Base-by-base conservation (phyloP, 2,329 filamentous ascomycete species). In the Sarocladium kiliense region DNA sequence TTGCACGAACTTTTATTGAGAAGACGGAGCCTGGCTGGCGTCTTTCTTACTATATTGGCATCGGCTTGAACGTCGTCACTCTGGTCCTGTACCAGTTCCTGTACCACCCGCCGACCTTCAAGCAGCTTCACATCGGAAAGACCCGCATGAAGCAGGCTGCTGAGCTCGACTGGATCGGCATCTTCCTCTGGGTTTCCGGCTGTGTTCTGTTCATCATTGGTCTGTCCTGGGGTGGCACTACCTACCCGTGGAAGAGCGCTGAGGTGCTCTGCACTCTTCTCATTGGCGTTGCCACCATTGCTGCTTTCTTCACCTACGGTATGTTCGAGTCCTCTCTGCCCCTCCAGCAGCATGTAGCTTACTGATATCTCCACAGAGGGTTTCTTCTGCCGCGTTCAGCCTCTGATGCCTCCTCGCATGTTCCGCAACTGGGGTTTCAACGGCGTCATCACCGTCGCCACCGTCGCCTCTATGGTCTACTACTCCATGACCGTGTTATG, bases 31-130 rank as follows among this genome's bases (percentile, higher is more conserved):
- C 68, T 3, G 64, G 67, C 18, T 81, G 77, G 77, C 68, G 78
- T 39, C 78, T 76, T 74, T 71, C 66, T 55, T 81, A 76, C 62
- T 79, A 76, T 59, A 60, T 80, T 3, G 73, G 72, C 55, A 74
- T 75, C 59, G 74, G 77, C 54, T 65, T 75, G 55, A 70, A 67
- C 34, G 67, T 65, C n/a, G 56, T 75, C 21, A 66, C 71, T 11
- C 60, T 74, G 2, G 61, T 68, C 1, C 66, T 77, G 6, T 77
- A 72, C 56, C 64, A 66, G 32, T 66, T 76, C 58, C 73, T 75
- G 55, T 80, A 79, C 63, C 71, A 73, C 58, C 77, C 75, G 23
- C 76, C 77, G 0, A 71, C 69, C 7, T 77, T 71, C 62, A 62
- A 68, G 19, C 71, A 73, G 63, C 69, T 76, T 18, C 73, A 77